Base-by-base conservation (phyloP, 2,329 filamentous ascomycete species). In the Cladophialophora psammophila region DNA sequence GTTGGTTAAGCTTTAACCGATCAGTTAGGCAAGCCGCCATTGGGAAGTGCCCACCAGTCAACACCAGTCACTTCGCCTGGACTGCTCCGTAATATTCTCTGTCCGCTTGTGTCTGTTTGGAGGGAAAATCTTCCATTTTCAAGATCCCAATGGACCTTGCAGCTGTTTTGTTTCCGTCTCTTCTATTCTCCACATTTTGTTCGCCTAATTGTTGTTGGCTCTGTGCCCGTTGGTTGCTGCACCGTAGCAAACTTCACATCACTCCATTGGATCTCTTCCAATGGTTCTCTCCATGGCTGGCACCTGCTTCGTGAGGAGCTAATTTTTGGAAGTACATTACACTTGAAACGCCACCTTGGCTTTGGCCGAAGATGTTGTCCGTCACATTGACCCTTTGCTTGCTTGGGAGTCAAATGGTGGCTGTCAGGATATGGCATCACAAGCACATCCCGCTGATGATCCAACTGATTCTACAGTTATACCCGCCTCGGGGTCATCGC, bases 301-400 rank as follows among this genome's bases (percentile, higher is more conserved):
- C 18, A 26, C 18, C 45, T 50, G 45, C 36, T 38, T 50, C 26
- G 45, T 20, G 18, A 5, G 7, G 10, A n/a, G 40, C 40, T 18
- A 42, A 13, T 42, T n/a, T 13, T 42, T 12, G 40, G 15, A 12
- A 26, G 4, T 50, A 50, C 45, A 26, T 50, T 20, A 50, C 45
- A 20, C 45, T 13, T 9, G 45, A 26, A 50, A 50, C 20, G 45
- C 45, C 45, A 26, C 45, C 45, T 50, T 50, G n/a, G 45, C 18
- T 13, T 20, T 26, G 45, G 45, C 26, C 45, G 18, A 20, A 18
- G 40, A 7, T 45, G 5, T 20, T 50, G 45, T 12, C 20, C 53
- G 53, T 36, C 53, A 55, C 31, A 10, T 55, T 36, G 3, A 15
- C 26, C 52, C 48, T 53, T 34, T 34, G 50, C 35, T n/a, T n/a